Evolutionary conservation across 208 protist species (phyloP).

Genomic region (Angomonas desouzai): DNA sequence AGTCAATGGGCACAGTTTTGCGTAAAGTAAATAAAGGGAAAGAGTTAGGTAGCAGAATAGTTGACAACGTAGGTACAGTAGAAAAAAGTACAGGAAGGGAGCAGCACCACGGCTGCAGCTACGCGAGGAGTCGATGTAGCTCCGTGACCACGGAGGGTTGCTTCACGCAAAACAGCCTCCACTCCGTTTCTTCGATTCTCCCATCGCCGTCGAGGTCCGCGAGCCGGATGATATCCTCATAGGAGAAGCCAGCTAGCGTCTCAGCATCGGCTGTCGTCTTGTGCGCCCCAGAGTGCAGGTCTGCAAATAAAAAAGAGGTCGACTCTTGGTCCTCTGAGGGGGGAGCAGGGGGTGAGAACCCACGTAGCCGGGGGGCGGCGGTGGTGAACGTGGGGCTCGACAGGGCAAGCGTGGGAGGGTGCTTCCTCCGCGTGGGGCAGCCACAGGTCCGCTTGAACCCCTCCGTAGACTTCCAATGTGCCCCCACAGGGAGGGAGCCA

Average conservation of each 20-base stretch:
- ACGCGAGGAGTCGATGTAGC: neutral
- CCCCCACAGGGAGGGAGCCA: neutral
- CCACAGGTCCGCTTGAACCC: constrained; percentile 1
- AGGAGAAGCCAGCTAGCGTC: neutral
- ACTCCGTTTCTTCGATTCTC: neutral
- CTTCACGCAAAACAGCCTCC: neutral
- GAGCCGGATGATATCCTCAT: constrained; percentile 4
- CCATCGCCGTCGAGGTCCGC: constrained; percentile 1
- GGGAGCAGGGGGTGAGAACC: too few species aligned
- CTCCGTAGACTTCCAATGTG: neutral
- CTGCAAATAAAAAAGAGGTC: neutral
- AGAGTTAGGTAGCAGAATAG: too few species aligned
- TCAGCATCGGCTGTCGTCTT: neutral
- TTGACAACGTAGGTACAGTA: too few species aligned
- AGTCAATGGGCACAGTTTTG: too few species aligned
- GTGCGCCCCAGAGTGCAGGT: neutral
- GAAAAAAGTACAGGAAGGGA: too few species aligned
- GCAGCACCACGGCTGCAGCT: too few species aligned
- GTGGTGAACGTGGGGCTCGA: neutral
- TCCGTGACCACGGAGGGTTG: neutral
- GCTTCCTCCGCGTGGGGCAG: neutral
- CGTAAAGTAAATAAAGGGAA: too few species aligned
- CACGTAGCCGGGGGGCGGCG: too few species aligned
- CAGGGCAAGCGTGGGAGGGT: neutral
- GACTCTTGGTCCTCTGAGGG: neutral